phyloP scores from a whole-genome alignment of 139 green algal genomes.

The Chlamydomonas sp. region DNA sequence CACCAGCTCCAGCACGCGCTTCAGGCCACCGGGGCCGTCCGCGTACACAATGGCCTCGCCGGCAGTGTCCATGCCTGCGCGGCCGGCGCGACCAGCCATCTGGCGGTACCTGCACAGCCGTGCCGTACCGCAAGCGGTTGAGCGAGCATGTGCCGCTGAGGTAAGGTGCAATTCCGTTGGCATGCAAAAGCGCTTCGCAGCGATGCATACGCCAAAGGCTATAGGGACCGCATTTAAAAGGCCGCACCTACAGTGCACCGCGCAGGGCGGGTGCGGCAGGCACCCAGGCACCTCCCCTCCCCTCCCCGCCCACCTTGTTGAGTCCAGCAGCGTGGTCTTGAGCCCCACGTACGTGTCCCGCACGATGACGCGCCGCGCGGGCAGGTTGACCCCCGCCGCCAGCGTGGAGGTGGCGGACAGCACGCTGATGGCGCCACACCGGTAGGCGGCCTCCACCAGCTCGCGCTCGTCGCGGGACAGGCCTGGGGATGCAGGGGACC shows the following conservation, averaged over 20 bases:
- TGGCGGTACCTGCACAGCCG: constrained; percentile 66
- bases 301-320: constrained; percentile 47
- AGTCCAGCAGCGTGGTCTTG: constrained; percentile 55
- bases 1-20: constrained; percentile 54
- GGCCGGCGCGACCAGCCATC: constrained; percentile 81
- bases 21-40: constrained; percentile 5
- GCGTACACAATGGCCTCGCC: constrained; percentile 69
- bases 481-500: constrained; percentile 37
- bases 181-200: no score
- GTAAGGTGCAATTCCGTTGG: no score
- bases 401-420: constrained; percentile 95
- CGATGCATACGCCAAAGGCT: no score
- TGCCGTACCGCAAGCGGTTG: neutral
- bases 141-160: neutral
- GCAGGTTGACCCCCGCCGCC: constrained; percentile 92
- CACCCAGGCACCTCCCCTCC: neutral
- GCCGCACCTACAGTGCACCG: no score
- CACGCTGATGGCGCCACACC: constrained; percentile 80
- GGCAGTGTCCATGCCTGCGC: constrained; percentile 74
- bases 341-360: constrained; percentile 57
- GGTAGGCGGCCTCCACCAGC: constrained; percentile 87
- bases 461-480: constrained; percentile 70
- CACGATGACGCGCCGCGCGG: constrained; percentile 90
- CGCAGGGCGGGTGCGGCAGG: neutral
- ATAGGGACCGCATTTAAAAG: no score